Percentiles rank a stretch among this genome's conserved stretches.
Evolutionary conservation across 305 asterid species (phyloP).

Genomic region (Rubia occidens): DNA sequence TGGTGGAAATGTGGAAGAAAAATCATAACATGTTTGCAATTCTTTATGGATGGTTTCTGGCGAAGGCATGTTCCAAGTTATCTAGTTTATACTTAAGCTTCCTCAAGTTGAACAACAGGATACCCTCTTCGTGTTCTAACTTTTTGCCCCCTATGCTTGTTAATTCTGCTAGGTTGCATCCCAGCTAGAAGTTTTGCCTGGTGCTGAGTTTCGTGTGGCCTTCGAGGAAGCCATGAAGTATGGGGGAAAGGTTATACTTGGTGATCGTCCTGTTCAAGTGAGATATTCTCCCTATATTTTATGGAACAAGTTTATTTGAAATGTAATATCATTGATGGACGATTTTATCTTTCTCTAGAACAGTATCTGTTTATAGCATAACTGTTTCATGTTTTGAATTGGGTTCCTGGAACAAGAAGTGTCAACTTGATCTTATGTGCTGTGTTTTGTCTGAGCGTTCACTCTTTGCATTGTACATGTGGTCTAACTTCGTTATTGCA

Average conservation of each 20-base stretch:
- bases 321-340: background rate
- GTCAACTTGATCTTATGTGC: background rate
- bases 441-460: too few species aligned
- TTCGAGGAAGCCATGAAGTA: conserved; percentile 86
- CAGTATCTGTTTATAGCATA: background rate
- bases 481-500: background rate
- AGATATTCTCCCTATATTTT: conserved; percentile 19
- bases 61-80: conserved; percentile 45
- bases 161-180: conserved; percentile 53
- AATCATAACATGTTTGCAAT: conserved; percentile 70
- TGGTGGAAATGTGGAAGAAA: conserved; percentile 85
- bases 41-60: conserved; percentile 90
- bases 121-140: conserved; percentile 5
- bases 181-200: conserved; percentile 79
- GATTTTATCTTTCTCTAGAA: background rate
- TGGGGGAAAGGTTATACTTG: conserved; percentile 87
- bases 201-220: conserved; percentile 90
- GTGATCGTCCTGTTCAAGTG: conserved; percentile 87
- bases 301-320: background rate
- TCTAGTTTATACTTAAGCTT: background rate
- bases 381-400: background rate
- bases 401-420: background rate
- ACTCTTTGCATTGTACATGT: background rate
- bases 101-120: background rate
- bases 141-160: conserved; percentile 9